Evolutionary conservation across 306 rosid genomes (phyloP).

Genomic region (Potentilla sterilis): DNA sequence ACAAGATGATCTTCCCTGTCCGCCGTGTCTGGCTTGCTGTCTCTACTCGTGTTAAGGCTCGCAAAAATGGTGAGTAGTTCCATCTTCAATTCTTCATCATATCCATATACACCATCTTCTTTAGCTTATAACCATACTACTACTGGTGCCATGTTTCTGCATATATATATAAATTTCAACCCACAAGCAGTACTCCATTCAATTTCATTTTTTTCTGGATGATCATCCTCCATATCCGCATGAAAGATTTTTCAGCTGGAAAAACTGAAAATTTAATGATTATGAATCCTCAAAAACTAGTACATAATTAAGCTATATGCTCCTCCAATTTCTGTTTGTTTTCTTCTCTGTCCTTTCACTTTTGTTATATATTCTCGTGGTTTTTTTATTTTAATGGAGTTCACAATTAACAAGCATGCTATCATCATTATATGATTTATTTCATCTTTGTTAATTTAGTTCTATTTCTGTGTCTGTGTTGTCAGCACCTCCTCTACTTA

Average conservation of each 20-base stretch:
- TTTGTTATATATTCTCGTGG: background rate
- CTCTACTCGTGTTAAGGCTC: conserved; percentile 60
- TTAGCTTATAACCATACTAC: background rate
- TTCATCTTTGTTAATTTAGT: background rate
- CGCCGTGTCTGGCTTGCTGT: conserved; percentile 69
- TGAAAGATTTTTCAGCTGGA: background rate
- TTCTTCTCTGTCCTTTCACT: background rate
- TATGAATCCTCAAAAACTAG: background rate
- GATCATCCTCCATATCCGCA: background rate
- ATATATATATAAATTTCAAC: no score
- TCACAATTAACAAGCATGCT: background rate
- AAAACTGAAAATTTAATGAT: background rate
- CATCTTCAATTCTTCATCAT: background rate
- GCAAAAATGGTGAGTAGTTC: conserved; percentile 45
- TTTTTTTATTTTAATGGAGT: background rate
- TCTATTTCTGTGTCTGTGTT: background rate
- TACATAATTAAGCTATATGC: background rate
- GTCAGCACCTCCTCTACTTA: conserved; percentile 3
- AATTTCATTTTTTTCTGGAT: no score
- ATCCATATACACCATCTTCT: background rate
- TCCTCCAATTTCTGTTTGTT: background rate
- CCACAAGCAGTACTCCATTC: no score
- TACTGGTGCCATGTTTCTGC: background rate
- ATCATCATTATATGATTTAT: background rate
- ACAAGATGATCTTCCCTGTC: conserved; percentile 66